Evolutionary conservation across 441 rosid genomes (phyloP), one percentile per base, ranked within the genome.

Genomic region (Jatropha podagrica): DNA sequence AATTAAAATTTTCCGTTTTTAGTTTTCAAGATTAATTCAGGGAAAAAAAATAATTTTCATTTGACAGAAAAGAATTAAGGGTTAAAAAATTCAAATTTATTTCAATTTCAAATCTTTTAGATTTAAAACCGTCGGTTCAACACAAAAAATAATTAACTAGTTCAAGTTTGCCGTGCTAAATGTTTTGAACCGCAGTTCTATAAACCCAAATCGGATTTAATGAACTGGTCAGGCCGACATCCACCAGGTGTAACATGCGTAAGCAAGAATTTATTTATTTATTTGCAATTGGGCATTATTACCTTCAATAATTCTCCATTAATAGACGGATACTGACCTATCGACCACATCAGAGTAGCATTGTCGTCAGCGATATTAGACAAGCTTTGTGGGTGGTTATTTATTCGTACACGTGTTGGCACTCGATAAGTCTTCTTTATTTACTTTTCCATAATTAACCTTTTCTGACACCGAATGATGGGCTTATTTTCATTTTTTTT

Each of bases 291-390:
- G 0, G 37, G n/a, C 14, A 75, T 8, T 6, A 52, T 61, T 72
- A 27, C 65, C 68, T 74, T 59, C 73, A 79, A 77, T 81, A 73
- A 76, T 78, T 79, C 60, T 70, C 71, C 75, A 69, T 69, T 27
- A 52, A 76, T 58, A 0, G 69, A 55, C 69, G 55, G 69, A 77
- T 58, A 62, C 61, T 69, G 81, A 81, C 81, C 68, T 65, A 72
- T 75, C 80, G 80, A 69, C 81, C 32, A 65, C 49, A 56, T 41
- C 42, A 46, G 56, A 15, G 32, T 63, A 69, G 51, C 56, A 23
- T 58, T 40, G 54, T n/a, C 18, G 5, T 27, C 68, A 74, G 52
- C 67, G 46, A 40, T 63, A 18, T 58, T 70, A 54, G n/a, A 4
- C 61, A 32, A 13, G 38, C 9, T n/a, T 56, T 56, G 20, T 15